phyloP scores from a whole-genome alignment of 1,284 basidiomycete species.

The Pseudozyma thailandica region DNA sequence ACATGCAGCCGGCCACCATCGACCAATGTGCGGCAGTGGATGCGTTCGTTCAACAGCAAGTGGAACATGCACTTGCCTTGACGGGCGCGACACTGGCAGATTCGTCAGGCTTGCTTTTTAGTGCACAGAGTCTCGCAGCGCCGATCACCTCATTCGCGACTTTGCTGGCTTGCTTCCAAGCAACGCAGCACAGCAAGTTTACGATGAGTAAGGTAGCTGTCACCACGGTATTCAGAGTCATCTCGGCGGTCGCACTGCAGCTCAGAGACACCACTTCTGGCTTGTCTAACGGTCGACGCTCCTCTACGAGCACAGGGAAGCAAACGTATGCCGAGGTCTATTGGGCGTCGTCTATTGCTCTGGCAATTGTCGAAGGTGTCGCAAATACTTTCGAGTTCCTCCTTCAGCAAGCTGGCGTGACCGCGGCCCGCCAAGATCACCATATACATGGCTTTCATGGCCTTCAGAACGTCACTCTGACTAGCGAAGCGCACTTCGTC shows the following conservation, averaged over 20 bases:
- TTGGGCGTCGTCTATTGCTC: neutral
- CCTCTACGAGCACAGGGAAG: neutral
- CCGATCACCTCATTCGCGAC: slow-evolving; percentile 14
- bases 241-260: slow-evolving; percentile 17
- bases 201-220: neutral
- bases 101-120: no score
- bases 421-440: neutral
- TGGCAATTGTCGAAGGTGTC: slow-evolving; percentile 24
- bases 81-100: no score
- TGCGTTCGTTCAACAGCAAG: no score
- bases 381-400: slow-evolving; percentile 7
- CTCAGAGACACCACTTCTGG: slow-evolving; percentile 9
- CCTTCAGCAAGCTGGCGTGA: neutral
- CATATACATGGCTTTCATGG: neutral
- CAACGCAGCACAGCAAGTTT: no score
- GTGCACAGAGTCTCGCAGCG: neutral
- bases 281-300: no score
- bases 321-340: neutral
- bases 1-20: no score
- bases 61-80: no score
- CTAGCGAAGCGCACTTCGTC: neutral
- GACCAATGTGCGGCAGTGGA: no score
- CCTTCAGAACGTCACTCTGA: neutral
- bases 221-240: slow-evolving; percentile 13
- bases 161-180: slow-evolving; percentile 12